phyloP scores from a whole-genome alignment of 441 rosid species.

The Jatropha podagrica region DNA sequence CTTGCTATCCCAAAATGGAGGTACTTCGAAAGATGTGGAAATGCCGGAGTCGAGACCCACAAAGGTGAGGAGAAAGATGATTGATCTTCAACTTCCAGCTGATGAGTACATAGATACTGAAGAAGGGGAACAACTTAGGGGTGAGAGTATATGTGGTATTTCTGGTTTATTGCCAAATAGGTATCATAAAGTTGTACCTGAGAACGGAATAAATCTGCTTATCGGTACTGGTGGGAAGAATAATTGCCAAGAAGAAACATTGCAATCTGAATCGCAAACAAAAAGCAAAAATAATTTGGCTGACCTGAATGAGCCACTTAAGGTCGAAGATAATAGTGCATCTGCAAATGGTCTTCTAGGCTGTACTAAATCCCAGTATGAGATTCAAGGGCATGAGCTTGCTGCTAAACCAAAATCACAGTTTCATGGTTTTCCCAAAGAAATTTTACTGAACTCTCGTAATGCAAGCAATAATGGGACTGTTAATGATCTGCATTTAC shows the following conservation, averaged over 20 bases:
- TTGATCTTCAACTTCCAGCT: slow-evolving; percentile 95
- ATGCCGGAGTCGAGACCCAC: slow-evolving; percentile 59
- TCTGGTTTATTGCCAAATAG: slow-evolving; percentile 51
- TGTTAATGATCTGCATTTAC: slow-evolving; percentile 30
- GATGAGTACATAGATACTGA: slow-evolving; percentile 76
- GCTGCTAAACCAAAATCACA: slow-evolving; percentile 37
- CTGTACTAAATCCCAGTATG: slow-evolving; percentile 34
- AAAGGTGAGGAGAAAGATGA: slow-evolving; percentile 70
- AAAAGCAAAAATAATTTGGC: slow-evolving; percentile 60
- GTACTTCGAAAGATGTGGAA: slow-evolving; percentile 55
- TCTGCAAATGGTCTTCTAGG: slow-evolving; percentile 46
- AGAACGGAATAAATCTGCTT: slow-evolving; percentile 36
- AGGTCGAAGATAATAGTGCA: slow-evolving; percentile 53
- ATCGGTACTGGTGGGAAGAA: slow-evolving; percentile 40
- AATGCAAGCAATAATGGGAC: slow-evolving; percentile 39
- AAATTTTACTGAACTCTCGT: slow-evolving; percentile 38
- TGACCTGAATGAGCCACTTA: slow-evolving; percentile 81
- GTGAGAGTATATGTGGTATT: slow-evolving; percentile 40
- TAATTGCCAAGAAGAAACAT: slow-evolving; percentile 40
- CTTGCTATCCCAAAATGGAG: slow-evolving; percentile 62
- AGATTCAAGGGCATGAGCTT: slow-evolving; percentile 38
- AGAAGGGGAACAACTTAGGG: slow-evolving; percentile 52
- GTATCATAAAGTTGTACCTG: slow-evolving; percentile 34
- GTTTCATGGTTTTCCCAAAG: slow-evolving; percentile 43
- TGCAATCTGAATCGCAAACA: slow-evolving; percentile 38